Percentiles rank a stretch among this genome's conserved stretches.
phyloP scores from a whole-genome alignment of 352 stramenopile genomes.

The Blastocystis hominis region DNA sequence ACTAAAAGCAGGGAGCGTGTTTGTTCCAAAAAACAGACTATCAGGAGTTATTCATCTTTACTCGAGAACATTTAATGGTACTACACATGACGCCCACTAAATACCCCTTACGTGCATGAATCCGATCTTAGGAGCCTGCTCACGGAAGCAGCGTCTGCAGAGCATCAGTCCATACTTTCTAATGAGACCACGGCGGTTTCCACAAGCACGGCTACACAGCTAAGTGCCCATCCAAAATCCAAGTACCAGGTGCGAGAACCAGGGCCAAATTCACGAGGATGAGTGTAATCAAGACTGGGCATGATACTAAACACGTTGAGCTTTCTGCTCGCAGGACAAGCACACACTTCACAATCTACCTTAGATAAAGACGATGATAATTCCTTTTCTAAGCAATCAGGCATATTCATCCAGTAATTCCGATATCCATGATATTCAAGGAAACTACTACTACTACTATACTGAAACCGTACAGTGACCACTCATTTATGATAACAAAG shows the following conservation, averaged over 20 bases:
- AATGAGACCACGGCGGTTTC: slow-evolving; percentile 81
- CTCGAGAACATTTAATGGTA: slow-evolving; percentile 23
- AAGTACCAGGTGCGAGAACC: slow-evolving; percentile 59
- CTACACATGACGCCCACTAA: not conserved
- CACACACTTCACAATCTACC: not conserved
- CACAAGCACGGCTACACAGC: slow-evolving; percentile 70
- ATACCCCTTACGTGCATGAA: slow-evolving; percentile 65
- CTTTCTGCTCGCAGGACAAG: not conserved
- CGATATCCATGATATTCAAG: not conserved
- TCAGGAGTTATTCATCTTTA: slow-evolving; percentile 14
- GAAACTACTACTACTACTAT: no score
- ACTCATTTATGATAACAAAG: no score
- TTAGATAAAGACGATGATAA: slow-evolving; percentile 17
- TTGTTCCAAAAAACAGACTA: slow-evolving; percentile 9
- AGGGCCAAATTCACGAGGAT: slow-evolving; percentile 61
- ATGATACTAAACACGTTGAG: slow-evolving; percentile 24
- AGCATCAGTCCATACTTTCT: slow-evolving; percentile 88
- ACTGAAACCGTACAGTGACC: no score
- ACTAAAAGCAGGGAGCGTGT: not conserved
- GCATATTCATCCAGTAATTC: not conserved
- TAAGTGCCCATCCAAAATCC: not conserved
- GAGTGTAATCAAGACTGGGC: slow-evolving; percentile 62
- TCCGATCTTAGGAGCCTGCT: slow-evolving; percentile 83
- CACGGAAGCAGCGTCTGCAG: slow-evolving; percentile 87
- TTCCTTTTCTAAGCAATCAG: slow-evolving; percentile 14